These are phyloP conservation scores for Starmerella bacillaris DNA, from an alignment of 805 yeast genomes.

Conservation along the genomic window DNA sequence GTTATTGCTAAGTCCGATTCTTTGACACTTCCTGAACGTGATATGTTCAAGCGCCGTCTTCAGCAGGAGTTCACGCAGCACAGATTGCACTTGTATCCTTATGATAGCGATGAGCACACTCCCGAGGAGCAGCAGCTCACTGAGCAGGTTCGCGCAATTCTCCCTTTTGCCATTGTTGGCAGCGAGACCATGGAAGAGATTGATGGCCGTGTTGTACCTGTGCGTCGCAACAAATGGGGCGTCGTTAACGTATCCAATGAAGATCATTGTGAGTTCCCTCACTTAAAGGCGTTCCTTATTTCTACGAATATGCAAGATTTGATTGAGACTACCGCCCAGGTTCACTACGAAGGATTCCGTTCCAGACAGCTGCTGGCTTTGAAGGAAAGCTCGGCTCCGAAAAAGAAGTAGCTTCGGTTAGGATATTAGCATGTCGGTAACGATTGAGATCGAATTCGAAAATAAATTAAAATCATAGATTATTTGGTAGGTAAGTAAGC, in stretches of 20 bases:
- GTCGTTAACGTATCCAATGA: conserved; percentile 84
- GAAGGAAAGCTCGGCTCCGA: conserved; percentile 46
- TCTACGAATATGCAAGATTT: conserved; percentile 91
- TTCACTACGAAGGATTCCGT: conserved; percentile 86
- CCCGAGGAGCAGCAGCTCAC: conserved; percentile 23
- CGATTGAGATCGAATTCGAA: neutral
- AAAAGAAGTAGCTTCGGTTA: conserved; percentile 14
- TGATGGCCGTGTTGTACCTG: conserved; percentile 67
- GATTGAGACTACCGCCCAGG: conserved; percentile 73
- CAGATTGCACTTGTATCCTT: conserved; percentile 65
- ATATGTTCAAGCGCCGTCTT: conserved; percentile 49
- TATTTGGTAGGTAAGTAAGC: neutral
- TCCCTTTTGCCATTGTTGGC: conserved; percentile 92
- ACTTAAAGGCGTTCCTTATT: conserved; percentile 80
- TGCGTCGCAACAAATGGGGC: conserved; percentile 90
- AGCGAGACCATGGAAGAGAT: conserved; percentile 60
- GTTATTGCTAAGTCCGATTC: conserved; percentile 88
- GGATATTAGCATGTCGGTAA: neutral
- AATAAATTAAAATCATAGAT: neutral
- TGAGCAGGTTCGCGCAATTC: conserved; percentile 20
- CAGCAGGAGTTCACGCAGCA: conserved; percentile 62
- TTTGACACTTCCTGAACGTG: conserved; percentile 69
- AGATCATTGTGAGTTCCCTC: conserved; percentile 87
- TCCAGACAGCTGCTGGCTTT: conserved; percentile 83
- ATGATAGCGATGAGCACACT: conserved; percentile 35